Conservation (phyloP, 805 yeast genomes). For the Candida quercuum region DNA sequence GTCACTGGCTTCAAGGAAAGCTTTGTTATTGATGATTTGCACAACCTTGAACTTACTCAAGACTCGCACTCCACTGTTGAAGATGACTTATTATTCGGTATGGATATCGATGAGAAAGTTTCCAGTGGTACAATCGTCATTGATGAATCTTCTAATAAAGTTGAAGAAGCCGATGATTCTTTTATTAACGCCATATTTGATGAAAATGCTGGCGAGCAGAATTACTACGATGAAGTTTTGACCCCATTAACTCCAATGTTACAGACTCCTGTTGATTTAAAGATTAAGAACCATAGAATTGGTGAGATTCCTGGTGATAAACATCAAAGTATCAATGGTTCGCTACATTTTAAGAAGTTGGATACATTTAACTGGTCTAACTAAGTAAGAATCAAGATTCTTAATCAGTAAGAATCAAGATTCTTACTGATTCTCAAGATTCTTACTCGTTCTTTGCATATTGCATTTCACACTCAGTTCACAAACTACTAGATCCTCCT, state of each 20-base stretch:
- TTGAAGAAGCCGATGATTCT: slow-evolving; percentile 3
- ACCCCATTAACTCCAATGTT: slow-evolving; percentile 10
- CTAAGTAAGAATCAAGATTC: neutral
- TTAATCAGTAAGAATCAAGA: no score
- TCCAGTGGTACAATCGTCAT: slow-evolving; percentile 2
- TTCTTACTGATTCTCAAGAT: no score
- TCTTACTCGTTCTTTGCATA: no score
- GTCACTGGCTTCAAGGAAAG: neutral
- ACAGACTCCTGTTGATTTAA: slow-evolving; percentile 6
- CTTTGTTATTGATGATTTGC: neutral
- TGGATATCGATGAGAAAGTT: slow-evolving; percentile 7
- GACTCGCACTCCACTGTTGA: slow-evolving; percentile 1
- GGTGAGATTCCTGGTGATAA: neutral
- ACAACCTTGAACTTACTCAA: neutral
- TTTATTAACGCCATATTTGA: slow-evolving; percentile 4
- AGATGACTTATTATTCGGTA: slow-evolving; percentile 11
- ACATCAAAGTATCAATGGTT: neutral
- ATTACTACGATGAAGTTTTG: neutral
- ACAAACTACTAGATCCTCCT: no score
- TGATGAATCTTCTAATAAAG: neutral
- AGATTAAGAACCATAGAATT: neutral
- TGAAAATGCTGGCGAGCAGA: neutral
- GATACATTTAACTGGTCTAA: neutral
- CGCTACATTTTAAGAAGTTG: neutral
- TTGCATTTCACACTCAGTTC: no score